These are phyloP conservation scores for Ambrosia trifida DNA, from an alignment of 129 eudicot species.

Conservation along the genomic window DNA sequence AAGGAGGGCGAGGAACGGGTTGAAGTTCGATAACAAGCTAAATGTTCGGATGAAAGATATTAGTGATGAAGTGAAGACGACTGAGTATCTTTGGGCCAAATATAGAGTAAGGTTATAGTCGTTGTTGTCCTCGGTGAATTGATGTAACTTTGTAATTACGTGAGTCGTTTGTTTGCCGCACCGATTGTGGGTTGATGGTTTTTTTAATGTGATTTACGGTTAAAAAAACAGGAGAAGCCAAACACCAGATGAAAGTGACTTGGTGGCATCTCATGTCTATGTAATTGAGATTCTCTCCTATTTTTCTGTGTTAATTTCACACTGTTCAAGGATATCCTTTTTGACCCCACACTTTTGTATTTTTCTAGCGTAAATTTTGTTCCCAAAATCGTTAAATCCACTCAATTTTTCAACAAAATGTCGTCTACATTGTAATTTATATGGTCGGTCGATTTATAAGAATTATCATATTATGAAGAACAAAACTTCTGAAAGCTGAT, in stretches of 20 bases:
- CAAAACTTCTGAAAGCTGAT: not conserved
- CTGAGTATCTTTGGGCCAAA: too few relatives aligned
- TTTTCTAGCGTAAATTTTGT: constrained; percentile 16
- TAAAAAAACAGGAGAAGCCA: not conserved
- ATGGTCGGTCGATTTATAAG: not conserved
- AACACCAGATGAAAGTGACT: constrained; percentile 33
- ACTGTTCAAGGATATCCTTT: constrained; percentile 34
- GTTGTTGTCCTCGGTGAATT: not conserved
- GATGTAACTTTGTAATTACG: not conserved
- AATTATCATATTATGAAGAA: not conserved
- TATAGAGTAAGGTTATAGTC: too few relatives aligned
- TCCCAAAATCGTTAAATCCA: not conserved
- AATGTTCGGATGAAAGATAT: too few relatives aligned
- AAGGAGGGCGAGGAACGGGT: too few relatives aligned
- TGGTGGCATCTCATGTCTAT: constrained; percentile 40
- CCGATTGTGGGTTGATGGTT: too few relatives aligned
- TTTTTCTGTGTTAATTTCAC: constrained; percentile 40
- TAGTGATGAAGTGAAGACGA: too few relatives aligned
- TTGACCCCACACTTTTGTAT: constrained; percentile 29
- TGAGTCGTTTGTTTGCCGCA: not conserved
- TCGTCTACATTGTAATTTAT: not conserved
- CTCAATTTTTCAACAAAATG: not conserved
- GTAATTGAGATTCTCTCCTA: constrained; percentile 41
- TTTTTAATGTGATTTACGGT: too few relatives aligned
- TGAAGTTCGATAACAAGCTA: too few relatives aligned